Conservation (phyloP, 495 filamentous ascomycete species). For the Trichoderma virens region DNA sequence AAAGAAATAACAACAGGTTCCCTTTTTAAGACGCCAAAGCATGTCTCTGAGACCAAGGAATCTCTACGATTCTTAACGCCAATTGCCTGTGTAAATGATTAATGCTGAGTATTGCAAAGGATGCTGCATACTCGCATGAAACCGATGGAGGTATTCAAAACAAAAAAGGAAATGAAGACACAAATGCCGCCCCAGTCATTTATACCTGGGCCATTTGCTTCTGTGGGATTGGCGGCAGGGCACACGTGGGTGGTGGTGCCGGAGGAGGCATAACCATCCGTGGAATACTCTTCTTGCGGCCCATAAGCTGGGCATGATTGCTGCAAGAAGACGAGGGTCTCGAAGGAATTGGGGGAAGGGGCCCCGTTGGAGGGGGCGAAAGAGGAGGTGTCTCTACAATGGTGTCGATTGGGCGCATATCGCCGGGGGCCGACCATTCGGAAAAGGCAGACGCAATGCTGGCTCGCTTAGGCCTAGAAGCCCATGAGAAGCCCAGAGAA, state of each 20-base stretch:
- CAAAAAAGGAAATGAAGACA: background rate
- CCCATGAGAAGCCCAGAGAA: background rate
- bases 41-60: background rate
- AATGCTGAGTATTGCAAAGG: no score
- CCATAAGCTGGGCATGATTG: slow-evolving; percentile 18
- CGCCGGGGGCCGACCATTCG: background rate
- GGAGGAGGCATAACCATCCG: slow-evolving; percentile 49
- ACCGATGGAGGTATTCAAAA: background rate
- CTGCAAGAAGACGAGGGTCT: background rate
- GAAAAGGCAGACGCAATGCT: slow-evolving; percentile 4
- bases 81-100: background rate
- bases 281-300: slow-evolving; percentile 49
- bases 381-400: background rate
- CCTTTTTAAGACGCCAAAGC: background rate
- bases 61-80: background rate
- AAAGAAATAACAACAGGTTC: background rate
- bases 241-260: slow-evolving; percentile 55
- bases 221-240: slow-evolving; percentile 53
- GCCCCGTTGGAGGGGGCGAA: slow-evolving; percentile 5
- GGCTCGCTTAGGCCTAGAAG: background rate
- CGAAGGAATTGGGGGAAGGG: slow-evolving; percentile 15
- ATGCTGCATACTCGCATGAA: background rate
- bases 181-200: background rate
- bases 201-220: slow-evolving; percentile 9
- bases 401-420: background rate